Evolutionary conservation across 225 moss, liverwort and hornwort genomes (phyloP).

Genomic region (Antitrichia curtipendula): DNA sequence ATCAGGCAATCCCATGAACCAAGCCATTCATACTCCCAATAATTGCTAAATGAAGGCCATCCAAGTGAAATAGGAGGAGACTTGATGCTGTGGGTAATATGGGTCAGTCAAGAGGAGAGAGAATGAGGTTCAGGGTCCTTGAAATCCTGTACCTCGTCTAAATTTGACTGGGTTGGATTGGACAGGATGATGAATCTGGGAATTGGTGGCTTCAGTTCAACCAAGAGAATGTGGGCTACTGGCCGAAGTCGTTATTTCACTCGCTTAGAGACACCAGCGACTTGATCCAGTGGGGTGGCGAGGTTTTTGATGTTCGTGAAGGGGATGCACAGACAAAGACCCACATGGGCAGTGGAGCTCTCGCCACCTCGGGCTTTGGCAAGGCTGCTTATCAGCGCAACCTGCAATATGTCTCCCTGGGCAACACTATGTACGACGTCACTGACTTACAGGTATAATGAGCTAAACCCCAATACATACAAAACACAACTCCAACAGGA

Average conservation of each 20-base stretch:
- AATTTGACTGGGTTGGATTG: background rate
- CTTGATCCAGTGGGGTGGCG: conserved; percentile 45
- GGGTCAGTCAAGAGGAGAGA: background rate
- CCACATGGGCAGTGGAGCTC: conserved; percentile 46
- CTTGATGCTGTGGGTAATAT: background rate
- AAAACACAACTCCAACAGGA: background rate
- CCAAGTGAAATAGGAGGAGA: background rate
- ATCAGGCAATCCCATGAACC: too few relatives aligned
- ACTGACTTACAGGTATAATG: conserved; percentile 12
- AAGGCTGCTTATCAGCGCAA: conserved; percentile 54
- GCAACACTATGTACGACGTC: conserved; percentile 14
- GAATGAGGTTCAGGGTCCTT: background rate
- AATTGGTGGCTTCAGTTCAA: conserved; percentile 66
- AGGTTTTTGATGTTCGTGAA: conserved; percentile 12
- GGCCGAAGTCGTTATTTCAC: conserved; percentile 38
- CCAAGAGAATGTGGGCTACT: conserved; percentile 52
- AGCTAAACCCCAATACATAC: background rate
- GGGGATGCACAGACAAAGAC: conserved; percentile 13
- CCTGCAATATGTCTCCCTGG: conserved; percentile 16
- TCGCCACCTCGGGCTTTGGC: conserved; percentile 21
- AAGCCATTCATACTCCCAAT: background rate
- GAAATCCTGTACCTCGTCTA: background rate
- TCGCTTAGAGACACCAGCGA: conserved; percentile 19
- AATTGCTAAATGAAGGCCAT: background rate
- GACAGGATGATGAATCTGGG: conserved; percentile 23